Percentiles rank a stretch among this genome's conserved stretches.
phyloP scores from a whole-genome alignment of 768 basidiomycete genomes.

The Floccularia luteovirens region DNA sequence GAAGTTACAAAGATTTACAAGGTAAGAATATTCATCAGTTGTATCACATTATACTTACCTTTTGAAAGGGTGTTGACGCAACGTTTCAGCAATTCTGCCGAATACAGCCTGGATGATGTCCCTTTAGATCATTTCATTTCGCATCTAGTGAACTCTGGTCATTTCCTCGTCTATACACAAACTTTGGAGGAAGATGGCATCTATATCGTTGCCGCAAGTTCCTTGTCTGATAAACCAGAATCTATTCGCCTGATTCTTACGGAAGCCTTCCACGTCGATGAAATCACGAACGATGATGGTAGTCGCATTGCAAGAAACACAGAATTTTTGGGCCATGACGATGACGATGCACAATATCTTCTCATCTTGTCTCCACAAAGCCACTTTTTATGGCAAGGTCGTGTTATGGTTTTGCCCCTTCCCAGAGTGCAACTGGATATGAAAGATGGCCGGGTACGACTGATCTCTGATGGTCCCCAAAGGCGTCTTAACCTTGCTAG shows the following conservation, averaged over 20 bases:
- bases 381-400: conserved; percentile 89
- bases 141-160: conserved; percentile 73
- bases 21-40: conserved; percentile 36
- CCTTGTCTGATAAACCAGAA: conserved; percentile 70
- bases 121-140: conserved; percentile 76
- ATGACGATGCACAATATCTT: conserved; percentile 67
- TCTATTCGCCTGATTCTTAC: conserved; percentile 73
- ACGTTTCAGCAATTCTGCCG: conserved; percentile 89
- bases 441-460: conserved; percentile 82
- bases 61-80: conserved; percentile 58
- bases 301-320: conserved; percentile 28
- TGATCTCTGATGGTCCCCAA: conserved; percentile 87
- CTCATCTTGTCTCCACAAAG: conserved; percentile 80
- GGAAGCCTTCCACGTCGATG: conserved; percentile 78
- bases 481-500: conserved; percentile 71
- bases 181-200: conserved; percentile 83
- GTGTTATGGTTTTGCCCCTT: conserved; percentile 71
- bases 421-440: conserved; percentile 75
- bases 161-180: conserved; percentile 91
- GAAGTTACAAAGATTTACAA: conserved; percentile 89
- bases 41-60: conserved; percentile 6
- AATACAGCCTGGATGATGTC: conserved; percentile 74
- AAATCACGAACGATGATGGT: conserved; percentile 48
- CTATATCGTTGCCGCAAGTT: conserved; percentile 80
- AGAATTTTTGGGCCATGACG: conserved; percentile 38